These are phyloP conservation scores for Malus hybrid DNA, from an alignment of 331 rosid species.

Conservation along the genomic window DNA sequence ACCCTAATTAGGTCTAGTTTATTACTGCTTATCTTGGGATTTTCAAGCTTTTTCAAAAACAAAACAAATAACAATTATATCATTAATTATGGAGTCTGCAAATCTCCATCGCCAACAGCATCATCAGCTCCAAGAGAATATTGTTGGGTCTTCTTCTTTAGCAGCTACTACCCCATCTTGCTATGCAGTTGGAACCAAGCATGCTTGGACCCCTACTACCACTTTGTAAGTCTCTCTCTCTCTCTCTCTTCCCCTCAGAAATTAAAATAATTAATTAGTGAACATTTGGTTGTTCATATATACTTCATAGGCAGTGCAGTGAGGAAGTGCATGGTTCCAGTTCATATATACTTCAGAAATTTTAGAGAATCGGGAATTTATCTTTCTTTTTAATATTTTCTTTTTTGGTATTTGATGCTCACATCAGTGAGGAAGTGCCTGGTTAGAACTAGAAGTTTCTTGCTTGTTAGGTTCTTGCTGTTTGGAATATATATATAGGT, in stretches of 20 bases:
- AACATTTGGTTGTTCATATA: not conserved
- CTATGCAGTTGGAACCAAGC: conserved; percentile 37
- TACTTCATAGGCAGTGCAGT: not conserved
- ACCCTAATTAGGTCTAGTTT: conserved; percentile 1
- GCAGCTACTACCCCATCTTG: conserved; percentile 26
- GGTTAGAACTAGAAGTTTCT: not conserved
- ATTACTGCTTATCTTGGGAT: conserved; percentile 63
- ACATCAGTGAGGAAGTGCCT: conserved; percentile 6
- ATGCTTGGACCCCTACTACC: conserved; percentile 32
- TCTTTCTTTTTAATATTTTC: not conserved
- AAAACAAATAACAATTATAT: not conserved
- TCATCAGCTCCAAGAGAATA: conserved; percentile 50
- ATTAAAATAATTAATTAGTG: not conserved
- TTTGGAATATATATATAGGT: not conserved
- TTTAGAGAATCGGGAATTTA: conserved; percentile 11
- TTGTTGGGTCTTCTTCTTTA: conserved; percentile 31
- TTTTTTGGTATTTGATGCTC: conserved; percentile 21
- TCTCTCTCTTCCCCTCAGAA: not conserved
- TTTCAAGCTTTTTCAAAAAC: conserved; percentile 37
- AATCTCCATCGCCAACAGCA: conserved; percentile 52
- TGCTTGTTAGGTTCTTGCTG: not conserved
- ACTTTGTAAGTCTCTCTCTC: conserved; percentile 37
- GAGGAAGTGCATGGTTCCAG: too few species aligned
- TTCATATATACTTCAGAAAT: not conserved
- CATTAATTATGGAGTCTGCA: conserved; percentile 53